Percentiles rank a stretch among this genome's conserved stretches.
These are phyloP conservation scores for Coemansia sp. DNA, from an alignment of 192 early-diverging fungal species.

Conservation along the genomic window DNA sequence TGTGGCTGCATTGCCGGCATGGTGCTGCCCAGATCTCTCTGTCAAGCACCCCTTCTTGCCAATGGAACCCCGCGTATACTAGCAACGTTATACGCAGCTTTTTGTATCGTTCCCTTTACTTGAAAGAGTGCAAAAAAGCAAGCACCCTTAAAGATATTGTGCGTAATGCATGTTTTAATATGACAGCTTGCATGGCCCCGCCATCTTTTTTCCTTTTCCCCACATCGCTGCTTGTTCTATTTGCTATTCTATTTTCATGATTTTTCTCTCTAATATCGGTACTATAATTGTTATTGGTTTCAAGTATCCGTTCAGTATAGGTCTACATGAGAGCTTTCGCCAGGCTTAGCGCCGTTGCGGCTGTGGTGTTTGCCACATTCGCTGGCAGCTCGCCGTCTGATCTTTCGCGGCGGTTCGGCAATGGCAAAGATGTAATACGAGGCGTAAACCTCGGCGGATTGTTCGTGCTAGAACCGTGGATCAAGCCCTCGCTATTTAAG, in stretches of 20 bases:
- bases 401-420: conserved; percentile 34
- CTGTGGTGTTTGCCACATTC: conserved; percentile 6
- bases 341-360: conserved; percentile 5
- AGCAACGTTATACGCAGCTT: neutral
- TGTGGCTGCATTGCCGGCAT: neutral
- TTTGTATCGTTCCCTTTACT: neutral
- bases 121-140: neutral
- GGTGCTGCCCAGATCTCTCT: neutral
- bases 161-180: neutral
- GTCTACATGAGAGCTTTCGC: conserved; percentile 18
- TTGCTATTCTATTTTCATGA: neutral
- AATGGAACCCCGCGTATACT: neutral
- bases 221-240: neutral
- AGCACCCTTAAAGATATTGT: conserved; percentile 1
- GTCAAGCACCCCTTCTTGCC: neutral
- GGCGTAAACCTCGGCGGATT: conserved; percentile 63
- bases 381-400: conserved; percentile 16
- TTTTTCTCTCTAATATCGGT: neutral
- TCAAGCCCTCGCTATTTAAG: conserved; percentile 53
- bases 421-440: conserved; percentile 49
- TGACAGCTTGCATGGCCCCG: conserved; percentile 1
- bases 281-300: neutral
- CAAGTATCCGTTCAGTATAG: neutral
- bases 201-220: neutral
- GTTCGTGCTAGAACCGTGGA: conserved; percentile 66